Evolutionary conservation across 148 eudicot species (phyloP).

Genomic region (Pharnaceum exiguum): DNA sequence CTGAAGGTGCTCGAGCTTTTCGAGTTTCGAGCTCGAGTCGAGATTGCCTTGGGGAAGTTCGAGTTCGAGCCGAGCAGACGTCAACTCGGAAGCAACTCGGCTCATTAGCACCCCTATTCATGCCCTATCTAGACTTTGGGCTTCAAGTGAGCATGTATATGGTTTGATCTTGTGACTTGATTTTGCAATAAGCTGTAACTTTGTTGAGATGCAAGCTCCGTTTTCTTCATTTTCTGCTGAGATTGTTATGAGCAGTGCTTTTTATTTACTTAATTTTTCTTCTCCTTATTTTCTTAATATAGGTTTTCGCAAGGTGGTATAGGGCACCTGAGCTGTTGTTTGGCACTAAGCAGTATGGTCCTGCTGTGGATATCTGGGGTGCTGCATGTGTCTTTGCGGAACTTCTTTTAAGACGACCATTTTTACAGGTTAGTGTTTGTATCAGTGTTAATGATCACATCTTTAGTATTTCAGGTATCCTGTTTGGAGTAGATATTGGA

Average conservation of each 20-base stretch:
- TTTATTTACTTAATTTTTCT: neutral
- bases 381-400: slow-evolving; percentile 99
- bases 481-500: neutral
- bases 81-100: too few relatives aligned
- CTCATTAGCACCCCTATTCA: too few relatives aligned
- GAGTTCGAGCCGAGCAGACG: too few relatives aligned
- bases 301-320: slow-evolving; percentile 99
- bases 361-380: slow-evolving; percentile 98
- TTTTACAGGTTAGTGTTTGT: slow-evolving; percentile 57
- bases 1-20: too few relatives aligned
- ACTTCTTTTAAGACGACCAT: slow-evolving; percentile 81
- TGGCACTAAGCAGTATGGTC: slow-evolving; percentile 96
- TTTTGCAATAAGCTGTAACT: too few relatives aligned
- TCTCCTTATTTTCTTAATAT: slow-evolving; percentile 6
- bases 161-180: too few relatives aligned
- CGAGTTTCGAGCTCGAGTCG: too few relatives aligned
- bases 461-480: too few relatives aligned
- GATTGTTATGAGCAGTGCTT: neutral
- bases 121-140: too few relatives aligned
- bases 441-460: neutral
- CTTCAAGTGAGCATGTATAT: too few relatives aligned
- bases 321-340: slow-evolving; percentile 95
- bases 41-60: too few relatives aligned
- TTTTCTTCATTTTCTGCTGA: neutral
- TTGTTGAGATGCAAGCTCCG: too few relatives aligned